Percentiles rank a stretch among this genome's conserved stretches.
Conservation (phyloP, 2,329 filamentous ascomycete genomes). For the Berkeleyomyces basicola region DNA sequence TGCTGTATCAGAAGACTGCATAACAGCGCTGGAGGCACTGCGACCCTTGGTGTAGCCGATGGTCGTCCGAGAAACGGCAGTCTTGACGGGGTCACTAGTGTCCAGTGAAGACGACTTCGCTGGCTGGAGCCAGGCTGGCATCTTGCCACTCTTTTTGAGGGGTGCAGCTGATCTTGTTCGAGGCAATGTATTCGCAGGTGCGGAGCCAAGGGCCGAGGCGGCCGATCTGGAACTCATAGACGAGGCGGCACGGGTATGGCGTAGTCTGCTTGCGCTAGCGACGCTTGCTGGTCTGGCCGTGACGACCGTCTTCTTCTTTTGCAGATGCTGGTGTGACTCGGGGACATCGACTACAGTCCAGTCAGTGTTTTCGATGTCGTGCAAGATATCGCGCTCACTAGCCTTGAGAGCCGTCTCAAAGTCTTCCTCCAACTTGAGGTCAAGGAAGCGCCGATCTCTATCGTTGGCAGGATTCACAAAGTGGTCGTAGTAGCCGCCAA, state of each 20-base stretch:
- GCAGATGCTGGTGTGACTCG: slow-evolving; percentile 22
- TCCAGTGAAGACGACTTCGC: slow-evolving; percentile 3
- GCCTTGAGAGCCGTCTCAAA: slow-evolving; percentile 35
- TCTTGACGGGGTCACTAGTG: slow-evolving; percentile 12
- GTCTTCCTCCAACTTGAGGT: slow-evolving; percentile 41
- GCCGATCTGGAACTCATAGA: slow-evolving; percentile 10
- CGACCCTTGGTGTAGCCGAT: slow-evolving; percentile 74
- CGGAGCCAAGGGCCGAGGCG: neutral
- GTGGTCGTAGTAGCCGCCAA: slow-evolving; percentile 44
- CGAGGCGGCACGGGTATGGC: slow-evolving; percentile 6
- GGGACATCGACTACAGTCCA: slow-evolving; percentile 43
- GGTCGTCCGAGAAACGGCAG: slow-evolving; percentile 57
- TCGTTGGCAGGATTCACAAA: slow-evolving; percentile 50
- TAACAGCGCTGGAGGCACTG: slow-evolving; percentile 23
- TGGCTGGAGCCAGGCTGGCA: slow-evolving; percentile 12
- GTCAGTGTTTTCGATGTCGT: slow-evolving; percentile 45
- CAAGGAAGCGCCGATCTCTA: slow-evolving; percentile 45
- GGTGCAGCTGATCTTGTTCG: slow-evolving; percentile 15
- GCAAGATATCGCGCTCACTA: slow-evolving; percentile 50
- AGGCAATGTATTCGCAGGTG: slow-evolving; percentile 26
- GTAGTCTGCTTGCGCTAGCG: slow-evolving; percentile 4
- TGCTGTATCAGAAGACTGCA: neutral
- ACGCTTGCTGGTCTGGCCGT: slow-evolving; percentile 14
- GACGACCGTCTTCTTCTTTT: neutral
- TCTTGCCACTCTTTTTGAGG: slow-evolving; percentile 1